Base-by-base conservation (phyloP, 1,284 basidiomycete genomes). In the Retiboletus flavoniger region DNA sequence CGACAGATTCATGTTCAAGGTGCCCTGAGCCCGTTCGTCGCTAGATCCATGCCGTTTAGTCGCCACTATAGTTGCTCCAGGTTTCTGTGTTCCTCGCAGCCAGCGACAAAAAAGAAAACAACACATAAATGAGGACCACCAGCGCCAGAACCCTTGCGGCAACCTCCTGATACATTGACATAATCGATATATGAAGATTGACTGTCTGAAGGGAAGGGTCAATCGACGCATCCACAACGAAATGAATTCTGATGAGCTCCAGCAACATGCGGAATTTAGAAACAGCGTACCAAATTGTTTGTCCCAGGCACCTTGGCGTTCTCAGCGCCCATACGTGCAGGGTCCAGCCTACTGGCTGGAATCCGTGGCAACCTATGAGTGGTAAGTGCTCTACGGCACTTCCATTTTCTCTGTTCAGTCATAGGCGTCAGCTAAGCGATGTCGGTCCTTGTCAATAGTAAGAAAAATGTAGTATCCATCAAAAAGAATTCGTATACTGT, bases 361-460 rank as follows among this genome's bases (percentile, higher is more conserved):
- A 17, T 29, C 14, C 17, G 5, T 50, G 48, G 13, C 26, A 26
- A 17, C 29, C 13, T 32, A 10, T 9, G 10, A 41, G 24, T 24
- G 10, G 24, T 36, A 5, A 31, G 6, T 19, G 31, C 32, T 11
- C 17, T 10, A 16, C 35, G 11, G 9, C 13, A 6, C 17, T 8
- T n/a, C 47, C 28, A 19, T 19, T 19, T n/a, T 16, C 11, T 48
- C 19, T 14, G 3, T 2, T 26, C n/a, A 10, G 29, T 14, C 7
- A 16, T 52, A 6, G 14, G 7, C 19, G 3, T 28, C 7, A 5
- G 45, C 21, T 81, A 78, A 3, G 82, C 80, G 59, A 83, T 83
- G 21, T 80, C 78, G 57, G 74, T 75, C 3, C 48, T 16, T n/a
- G 28, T 42, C n/a, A 19, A 38, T 21, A 9, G 16, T 11, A n/a